These are phyloP conservation scores for Aspergillus egyptiacus DNA, from an alignment of 495 filamentous ascomycete species.

Conservation along the genomic window DNA sequence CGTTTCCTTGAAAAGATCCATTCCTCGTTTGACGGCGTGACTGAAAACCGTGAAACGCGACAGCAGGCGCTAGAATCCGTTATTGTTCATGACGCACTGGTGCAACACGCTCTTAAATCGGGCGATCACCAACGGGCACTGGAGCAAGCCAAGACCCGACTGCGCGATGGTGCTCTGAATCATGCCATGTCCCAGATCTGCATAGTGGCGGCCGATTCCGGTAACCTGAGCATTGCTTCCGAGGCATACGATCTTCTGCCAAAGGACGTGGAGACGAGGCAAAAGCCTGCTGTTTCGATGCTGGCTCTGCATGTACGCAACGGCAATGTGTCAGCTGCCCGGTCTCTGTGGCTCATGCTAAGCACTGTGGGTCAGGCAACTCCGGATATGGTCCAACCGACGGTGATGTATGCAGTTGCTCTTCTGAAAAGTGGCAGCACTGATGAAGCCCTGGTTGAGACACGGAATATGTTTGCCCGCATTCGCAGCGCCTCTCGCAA, in stretches of 20 bases:
- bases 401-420: conserved; percentile 78
- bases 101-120: conserved; percentile 60
- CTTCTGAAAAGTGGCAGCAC: conserved; percentile 75
- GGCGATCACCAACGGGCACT: conserved; percentile 63
- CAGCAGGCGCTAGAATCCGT: conserved; percentile 58
- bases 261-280: conserved; percentile 42
- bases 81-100: conserved; percentile 64
- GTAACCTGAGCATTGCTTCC: conserved; percentile 61
- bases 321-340: conserved; percentile 68
- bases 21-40: conserved; percentile 51
- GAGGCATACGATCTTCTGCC: conserved; percentile 58
- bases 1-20: conserved; percentile 79
- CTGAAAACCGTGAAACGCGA: conserved; percentile 44
- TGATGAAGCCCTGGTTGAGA: conserved; percentile 66
- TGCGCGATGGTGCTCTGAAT: conserved; percentile 43
- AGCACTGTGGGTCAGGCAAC: conserved; percentile 53
- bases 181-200: conserved; percentile 54
- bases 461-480: conserved; percentile 75
- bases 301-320: conserved; percentile 77
- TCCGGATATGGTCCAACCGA: conserved; percentile 71
- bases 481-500: conserved; percentile 53
- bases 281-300: conserved; percentile 70
- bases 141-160: conserved; percentile 50
- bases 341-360: conserved; percentile 69
- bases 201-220: conserved; percentile 71